phyloP scores from a whole-genome alignment of 129 eudicot genomes.

The Helianthus tuberosus region DNA sequence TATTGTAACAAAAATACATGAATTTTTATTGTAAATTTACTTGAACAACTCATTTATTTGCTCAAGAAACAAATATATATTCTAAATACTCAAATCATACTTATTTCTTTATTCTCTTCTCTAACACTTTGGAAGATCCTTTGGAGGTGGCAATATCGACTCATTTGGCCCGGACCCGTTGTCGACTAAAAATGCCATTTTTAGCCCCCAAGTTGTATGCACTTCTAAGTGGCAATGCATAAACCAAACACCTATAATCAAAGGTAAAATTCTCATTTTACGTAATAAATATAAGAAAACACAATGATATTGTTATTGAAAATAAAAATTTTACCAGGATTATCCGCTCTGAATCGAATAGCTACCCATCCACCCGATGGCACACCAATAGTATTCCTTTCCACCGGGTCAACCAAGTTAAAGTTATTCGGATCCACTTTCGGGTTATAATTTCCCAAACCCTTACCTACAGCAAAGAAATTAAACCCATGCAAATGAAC shows the following conservation, averaged over 20 bases:
- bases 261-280: conserved; percentile 8
- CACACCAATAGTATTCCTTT: conserved; percentile 79
- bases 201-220: conserved; percentile 87
- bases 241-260: conserved; percentile 73
- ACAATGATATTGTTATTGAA: too few species aligned
- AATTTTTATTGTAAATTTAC: conserved; percentile 23
- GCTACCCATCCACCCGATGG: conserved; percentile 95
- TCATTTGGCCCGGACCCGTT: conserved; percentile 80
- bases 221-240: conserved; percentile 90
- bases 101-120: not conserved
- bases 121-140: conserved; percentile 78
- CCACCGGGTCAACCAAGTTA: conserved; percentile 84
- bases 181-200: conserved; percentile 86
- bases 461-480: conserved; percentile 74
- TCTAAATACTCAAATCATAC: conserved; percentile 20
- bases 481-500: conserved; percentile 82
- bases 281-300: not conserved
- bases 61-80: conserved; percentile 40
- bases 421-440: conserved; percentile 60
- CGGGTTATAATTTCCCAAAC: conserved; percentile 67
- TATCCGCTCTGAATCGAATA: conserved; percentile 75
- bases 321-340: conserved; percentile 56
- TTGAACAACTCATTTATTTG: conserved; percentile 39
- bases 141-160: conserved; percentile 78
- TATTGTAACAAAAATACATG: conserved; percentile 13